A percentile compares a stretch with the other conserved stretches of the same genome.
These are phyloP conservation scores for Narthecium ossifragum DNA, from an alignment of 106 monocot species.

Conservation along the genomic window DNA sequence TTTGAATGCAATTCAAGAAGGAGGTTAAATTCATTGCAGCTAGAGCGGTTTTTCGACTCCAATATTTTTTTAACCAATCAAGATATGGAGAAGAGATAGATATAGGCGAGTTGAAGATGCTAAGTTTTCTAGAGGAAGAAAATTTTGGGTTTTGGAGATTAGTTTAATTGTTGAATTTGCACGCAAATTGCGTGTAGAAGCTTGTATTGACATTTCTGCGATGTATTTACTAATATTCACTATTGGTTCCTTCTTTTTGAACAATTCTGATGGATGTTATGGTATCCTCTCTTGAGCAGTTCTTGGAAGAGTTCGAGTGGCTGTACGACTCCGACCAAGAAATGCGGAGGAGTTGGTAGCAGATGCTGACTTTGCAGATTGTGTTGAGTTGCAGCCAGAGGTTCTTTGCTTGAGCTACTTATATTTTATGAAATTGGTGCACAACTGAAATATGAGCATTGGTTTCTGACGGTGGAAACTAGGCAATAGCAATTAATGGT, in stretches of 20 bases:
- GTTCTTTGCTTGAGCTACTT: conserved; percentile 22
- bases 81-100: too few relatives aligned
- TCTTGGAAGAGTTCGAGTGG: conserved; percentile 92
- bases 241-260: too few relatives aligned
- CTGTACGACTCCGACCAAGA: conserved; percentile 85
- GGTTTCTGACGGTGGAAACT: neutral
- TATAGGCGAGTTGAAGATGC: neutral
- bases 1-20: too few relatives aligned
- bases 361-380: conserved; percentile 98
- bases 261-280: neutral
- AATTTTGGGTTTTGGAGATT: neutral
- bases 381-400: conserved; percentile 97
- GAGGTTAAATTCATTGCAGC: too few relatives aligned
- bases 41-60: too few relatives aligned
- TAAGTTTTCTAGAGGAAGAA: neutral
- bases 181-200: neutral
- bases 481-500: neutral
- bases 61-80: too few relatives aligned
- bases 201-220: neutral
- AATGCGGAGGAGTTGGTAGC: conserved; percentile 78
- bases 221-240: too few relatives aligned
- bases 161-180: neutral
- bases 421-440: too few relatives aligned
- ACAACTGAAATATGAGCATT: too few relatives aligned
- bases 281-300: conserved; percentile 30